phyloP scores from a whole-genome alignment of 2,329 filamentous ascomycete species.

The Ophiosphaerella herpotricha region DNA sequence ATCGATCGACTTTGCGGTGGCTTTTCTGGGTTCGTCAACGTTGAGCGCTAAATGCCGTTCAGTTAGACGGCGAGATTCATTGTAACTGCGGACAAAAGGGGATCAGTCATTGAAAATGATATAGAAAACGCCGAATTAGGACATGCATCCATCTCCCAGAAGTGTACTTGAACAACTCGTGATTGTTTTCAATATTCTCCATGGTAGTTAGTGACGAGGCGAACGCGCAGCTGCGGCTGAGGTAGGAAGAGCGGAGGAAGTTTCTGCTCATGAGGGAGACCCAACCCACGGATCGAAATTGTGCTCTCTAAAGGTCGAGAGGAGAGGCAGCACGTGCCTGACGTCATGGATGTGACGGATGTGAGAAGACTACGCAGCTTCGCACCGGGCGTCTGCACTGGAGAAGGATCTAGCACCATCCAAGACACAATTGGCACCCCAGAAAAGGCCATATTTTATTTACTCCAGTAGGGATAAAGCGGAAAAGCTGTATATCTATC shows the following conservation, averaged over 20 bases:
- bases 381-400: too few species aligned
- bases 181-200: background rate
- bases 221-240: background rate
- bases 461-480: too few species aligned
- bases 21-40: conserved; percentile 25
- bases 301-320: too few species aligned
- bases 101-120: background rate
- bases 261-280: too few species aligned
- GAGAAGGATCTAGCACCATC: too few species aligned
- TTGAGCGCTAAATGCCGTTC: conserved; percentile 27
- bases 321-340: too few species aligned
- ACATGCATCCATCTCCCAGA: background rate
- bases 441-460: too few species aligned
- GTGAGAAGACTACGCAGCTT: too few species aligned
- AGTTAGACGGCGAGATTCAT: conserved; percentile 22
- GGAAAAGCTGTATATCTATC: too few species aligned
- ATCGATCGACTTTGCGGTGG: conserved; percentile 20
- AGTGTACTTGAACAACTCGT: background rate
- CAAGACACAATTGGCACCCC: too few species aligned
- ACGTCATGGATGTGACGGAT: too few species aligned
- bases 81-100: conserved; percentile 16
- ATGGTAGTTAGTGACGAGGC: background rate
- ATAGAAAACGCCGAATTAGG: background rate
- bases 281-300: too few species aligned
- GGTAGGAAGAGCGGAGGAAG: background rate